phyloP scores from a whole-genome alignment of 805 yeast species.

The Pichia thaimueangensis region DNA sequence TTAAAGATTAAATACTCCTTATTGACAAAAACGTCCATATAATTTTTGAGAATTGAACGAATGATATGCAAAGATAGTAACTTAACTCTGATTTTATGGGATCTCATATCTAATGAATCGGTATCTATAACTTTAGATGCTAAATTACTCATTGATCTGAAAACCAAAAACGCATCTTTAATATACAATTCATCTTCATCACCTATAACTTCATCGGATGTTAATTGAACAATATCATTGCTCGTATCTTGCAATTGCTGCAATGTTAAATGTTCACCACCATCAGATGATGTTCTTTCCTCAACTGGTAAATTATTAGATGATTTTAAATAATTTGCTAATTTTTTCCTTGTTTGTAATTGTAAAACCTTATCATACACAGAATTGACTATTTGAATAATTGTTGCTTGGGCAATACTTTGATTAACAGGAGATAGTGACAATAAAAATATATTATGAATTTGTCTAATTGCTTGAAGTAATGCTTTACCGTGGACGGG shows the following conservation, averaged over 20 bases:
- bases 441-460: constrained; percentile 84
- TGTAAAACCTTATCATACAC: constrained; percentile 63
- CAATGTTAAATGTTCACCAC: constrained; percentile 38
- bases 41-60: constrained; percentile 78
- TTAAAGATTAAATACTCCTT: constrained; percentile 47
- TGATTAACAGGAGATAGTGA: constrained; percentile 81
- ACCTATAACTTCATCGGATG: constrained; percentile 36
- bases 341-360: background rate
- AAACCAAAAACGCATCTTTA: constrained; percentile 87
- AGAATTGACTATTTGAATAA: constrained; percentile 83
- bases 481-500: constrained; percentile 88
- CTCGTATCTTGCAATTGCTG: constrained; percentile 49
- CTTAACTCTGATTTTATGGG: constrained; percentile 90
- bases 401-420: constrained; percentile 89
- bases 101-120: constrained; percentile 73
- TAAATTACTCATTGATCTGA: constrained; percentile 91
- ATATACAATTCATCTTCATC: constrained; percentile 63
- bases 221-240: constrained; percentile 50
- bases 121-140: constrained; percentile 80
- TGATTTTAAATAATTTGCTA: background rate
- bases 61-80: constrained; percentile 80
- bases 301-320: background rate
- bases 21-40: constrained; percentile 72
- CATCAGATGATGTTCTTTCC: no score
- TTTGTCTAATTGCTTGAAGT: constrained; percentile 85